Evolutionary conservation across 108 stramenopile species (phyloP).

Genomic region (Aureococcus anophagefferens): DNA sequence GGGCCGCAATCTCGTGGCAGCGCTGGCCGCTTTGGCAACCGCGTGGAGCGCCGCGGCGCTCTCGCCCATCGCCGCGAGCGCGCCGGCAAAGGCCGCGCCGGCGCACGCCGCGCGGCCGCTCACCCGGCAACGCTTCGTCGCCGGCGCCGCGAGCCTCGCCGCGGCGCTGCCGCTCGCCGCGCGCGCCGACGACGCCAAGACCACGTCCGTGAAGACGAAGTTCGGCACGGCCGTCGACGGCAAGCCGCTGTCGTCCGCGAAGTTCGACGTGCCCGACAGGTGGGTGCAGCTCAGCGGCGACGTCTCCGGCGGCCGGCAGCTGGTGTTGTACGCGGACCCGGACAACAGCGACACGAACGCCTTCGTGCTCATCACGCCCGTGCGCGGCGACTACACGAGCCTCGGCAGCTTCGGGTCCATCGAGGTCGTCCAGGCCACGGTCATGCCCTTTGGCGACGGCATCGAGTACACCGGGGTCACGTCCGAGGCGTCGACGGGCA

Average conservation of each 20-base stretch:
- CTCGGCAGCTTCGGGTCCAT: not conserved
- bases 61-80: no score
- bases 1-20: no score
- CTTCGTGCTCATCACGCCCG: not conserved
- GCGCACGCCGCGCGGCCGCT: no score
- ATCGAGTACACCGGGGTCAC: not conserved
- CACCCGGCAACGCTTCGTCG: no score
- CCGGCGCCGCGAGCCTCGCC: no score
- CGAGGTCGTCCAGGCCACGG: not conserved
- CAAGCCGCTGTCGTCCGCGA: not conserved
- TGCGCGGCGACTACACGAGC: not conserved
- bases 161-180: no score
- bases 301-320: not conserved
- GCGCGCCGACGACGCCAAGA: no score
- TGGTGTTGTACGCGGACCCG: not conserved
- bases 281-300: not conserved
- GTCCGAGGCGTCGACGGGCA: not conserved
- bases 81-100: no score
- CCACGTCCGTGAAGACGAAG: no score
- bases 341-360: not conserved
- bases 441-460: not conserved
- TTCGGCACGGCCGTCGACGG: not conserved
- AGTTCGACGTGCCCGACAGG: not conserved
- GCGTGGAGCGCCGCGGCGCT: no score
- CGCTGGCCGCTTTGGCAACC: no score